Percentiles rank a stretch among this genome's conserved stretches.
phyloP scores from a whole-genome alignment of 2,329 filamentous ascomycete species.

The Dryadomyces quercivorus region DNA sequence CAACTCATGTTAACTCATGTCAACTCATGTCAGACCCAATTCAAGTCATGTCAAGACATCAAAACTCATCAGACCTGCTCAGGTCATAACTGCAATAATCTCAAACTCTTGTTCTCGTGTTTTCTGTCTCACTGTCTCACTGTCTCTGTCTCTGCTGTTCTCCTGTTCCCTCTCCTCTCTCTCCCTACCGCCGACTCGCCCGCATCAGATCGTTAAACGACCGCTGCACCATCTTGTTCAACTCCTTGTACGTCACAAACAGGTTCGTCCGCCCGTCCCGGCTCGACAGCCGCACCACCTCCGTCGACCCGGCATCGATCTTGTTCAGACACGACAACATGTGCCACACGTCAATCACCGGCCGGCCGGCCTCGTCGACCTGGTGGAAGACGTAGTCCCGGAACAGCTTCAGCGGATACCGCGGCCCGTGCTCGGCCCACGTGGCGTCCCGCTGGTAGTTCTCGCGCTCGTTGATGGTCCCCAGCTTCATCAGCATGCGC shows the following conservation, averaged over 20 bases:
- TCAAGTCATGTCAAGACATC: too few species aligned
- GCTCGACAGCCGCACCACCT: conserved; percentile 74
- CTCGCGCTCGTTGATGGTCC: conserved; percentile 73
- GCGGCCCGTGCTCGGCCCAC: conserved; percentile 88
- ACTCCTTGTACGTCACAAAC: conserved; percentile 78
- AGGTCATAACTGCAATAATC: too few species aligned
- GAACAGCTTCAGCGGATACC: conserved; percentile 89
- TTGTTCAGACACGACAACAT: conserved; percentile 83
- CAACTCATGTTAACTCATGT: too few species aligned
- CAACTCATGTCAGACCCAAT: too few species aligned
- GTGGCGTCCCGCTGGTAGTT: conserved; percentile 50
- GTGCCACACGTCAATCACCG: conserved; percentile 77
- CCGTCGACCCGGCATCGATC: conserved; percentile 78
- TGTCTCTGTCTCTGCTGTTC: too few species aligned
- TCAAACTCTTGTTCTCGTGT: too few species aligned
- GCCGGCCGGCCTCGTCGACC: conserved; percentile 72
- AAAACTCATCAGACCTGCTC: too few species aligned
- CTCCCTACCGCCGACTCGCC: conserved; percentile 8
- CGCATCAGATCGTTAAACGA: conserved; percentile 49
- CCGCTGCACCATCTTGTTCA: conserved; percentile 53
- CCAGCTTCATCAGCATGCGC: conserved; percentile 70
- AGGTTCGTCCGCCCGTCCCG: conserved; percentile 85
- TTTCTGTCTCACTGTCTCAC: too few species aligned
- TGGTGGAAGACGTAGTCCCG: conserved; percentile 97
- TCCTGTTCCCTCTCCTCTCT: too few species aligned